Percentiles rank a stretch among this genome's conserved stretches.
phyloP scores from a whole-genome alignment of 2,329 filamentous ascomycete genomes.

The Coniochaeta sp. region DNA sequence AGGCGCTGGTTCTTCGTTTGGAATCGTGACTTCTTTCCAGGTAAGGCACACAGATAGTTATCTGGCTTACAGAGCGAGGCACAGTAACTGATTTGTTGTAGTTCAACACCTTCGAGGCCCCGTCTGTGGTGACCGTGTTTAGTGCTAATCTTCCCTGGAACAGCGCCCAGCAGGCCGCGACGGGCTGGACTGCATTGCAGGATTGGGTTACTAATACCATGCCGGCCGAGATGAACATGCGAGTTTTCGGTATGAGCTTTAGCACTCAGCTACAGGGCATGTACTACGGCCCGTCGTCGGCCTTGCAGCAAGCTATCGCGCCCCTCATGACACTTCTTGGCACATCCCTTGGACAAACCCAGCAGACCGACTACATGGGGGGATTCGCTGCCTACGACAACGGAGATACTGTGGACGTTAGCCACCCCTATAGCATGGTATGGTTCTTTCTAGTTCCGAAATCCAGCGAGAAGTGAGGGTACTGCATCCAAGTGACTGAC shows the following conservation, averaged over 20 bases:
- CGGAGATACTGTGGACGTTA: conserved; percentile 17
- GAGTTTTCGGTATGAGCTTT: conserved; percentile 15
- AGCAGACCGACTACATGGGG: conserved; percentile 18
- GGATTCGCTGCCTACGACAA: conserved; percentile 23
- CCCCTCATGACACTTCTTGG: conserved; percentile 15
- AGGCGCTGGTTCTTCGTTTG: conserved; percentile 33
- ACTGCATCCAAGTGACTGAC: not conserved
- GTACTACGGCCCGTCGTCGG: conserved; percentile 15
- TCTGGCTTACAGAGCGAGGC: too few relatives aligned
- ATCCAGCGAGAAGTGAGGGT: not conserved
- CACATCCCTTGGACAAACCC: conserved; percentile 11
- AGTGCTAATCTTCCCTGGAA: conserved; percentile 16
- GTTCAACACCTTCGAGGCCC: conserved; percentile 29
- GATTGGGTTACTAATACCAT: conserved; percentile 14
- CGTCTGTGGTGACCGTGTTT: conserved; percentile 21
- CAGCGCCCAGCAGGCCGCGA: conserved; percentile 11
- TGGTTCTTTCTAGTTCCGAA: not conserved
- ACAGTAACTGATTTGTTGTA: not conserved
- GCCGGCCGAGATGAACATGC: conserved; percentile 20
- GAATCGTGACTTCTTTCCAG: conserved; percentile 28
- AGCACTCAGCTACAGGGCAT: conserved; percentile 18
- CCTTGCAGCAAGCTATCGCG: conserved; percentile 11
- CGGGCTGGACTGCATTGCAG: conserved; percentile 16
- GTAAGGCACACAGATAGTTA: too few relatives aligned
- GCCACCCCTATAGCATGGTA: conserved; percentile 15